Conservation (phyloP, 2,329 filamentous ascomycete species). For the Parafenestella ontariensis region DNA sequence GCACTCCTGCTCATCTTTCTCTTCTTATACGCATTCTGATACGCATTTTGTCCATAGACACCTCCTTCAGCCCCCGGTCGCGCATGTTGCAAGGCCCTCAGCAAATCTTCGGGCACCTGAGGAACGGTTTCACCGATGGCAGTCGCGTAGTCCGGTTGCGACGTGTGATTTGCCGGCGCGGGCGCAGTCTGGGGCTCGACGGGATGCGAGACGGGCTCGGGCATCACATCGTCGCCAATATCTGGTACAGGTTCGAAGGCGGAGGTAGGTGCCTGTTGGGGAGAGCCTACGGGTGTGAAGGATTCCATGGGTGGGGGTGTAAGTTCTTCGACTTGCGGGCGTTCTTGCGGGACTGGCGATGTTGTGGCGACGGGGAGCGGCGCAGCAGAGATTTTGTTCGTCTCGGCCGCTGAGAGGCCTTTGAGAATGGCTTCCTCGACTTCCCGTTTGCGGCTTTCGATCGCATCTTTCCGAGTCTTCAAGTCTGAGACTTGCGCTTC, state of each 20-base stretch:
- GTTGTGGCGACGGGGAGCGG: constrained; percentile 34
- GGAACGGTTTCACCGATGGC: constrained; percentile 27
- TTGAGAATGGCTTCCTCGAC: constrained; percentile 93
- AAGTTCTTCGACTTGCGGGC: constrained; percentile 83
- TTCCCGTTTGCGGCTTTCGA: constrained; percentile 83
- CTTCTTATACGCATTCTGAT: constrained; percentile 43
- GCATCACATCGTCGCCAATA: constrained; percentile 39
- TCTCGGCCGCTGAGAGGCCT: constrained; percentile 70
- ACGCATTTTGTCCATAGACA: constrained; percentile 31
- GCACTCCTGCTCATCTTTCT: constrained; percentile 45
- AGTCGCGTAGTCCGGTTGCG: constrained; percentile 30
- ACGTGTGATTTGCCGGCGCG: constrained; percentile 25
- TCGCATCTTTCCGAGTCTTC: constrained; percentile 69
- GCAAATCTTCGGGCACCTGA: constrained; percentile 36
- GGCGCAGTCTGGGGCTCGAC: constrained; percentile 33
- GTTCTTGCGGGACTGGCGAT: constrained; percentile 57
- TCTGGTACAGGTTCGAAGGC: constrained; percentile 26
- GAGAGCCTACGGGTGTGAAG: constrained; percentile 60
- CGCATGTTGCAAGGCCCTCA: constrained; percentile 40
- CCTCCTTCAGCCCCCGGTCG: constrained; percentile 29
- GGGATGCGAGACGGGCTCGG: constrained; percentile 31
- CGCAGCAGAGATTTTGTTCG: constrained; percentile 55
- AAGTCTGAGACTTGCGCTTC: constrained; percentile 71
- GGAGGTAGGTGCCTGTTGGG: constrained; percentile 33
- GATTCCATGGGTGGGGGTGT: constrained; percentile 76